phyloP scores from a whole-genome alignment of 345 rosid species.

The Salix viminalis region DNA sequence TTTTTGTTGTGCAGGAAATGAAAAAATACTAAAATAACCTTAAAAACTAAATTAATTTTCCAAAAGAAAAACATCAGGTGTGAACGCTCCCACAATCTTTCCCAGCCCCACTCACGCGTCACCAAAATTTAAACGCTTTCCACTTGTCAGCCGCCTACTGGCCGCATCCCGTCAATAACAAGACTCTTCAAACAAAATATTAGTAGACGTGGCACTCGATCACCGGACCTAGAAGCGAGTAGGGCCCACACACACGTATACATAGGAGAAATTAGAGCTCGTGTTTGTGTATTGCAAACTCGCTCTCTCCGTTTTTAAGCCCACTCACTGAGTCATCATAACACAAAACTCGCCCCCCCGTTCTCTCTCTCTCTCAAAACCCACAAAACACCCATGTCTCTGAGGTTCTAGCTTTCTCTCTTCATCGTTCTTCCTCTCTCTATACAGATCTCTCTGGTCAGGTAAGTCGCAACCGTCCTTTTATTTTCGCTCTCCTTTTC shows the following conservation, averaged over 20 bases:
- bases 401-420: slow-evolving; percentile 16
- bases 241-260: background rate
- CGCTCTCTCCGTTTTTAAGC: slow-evolving; percentile 1
- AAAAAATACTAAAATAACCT: no score
- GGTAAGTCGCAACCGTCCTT: slow-evolving; percentile 23
- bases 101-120: background rate
- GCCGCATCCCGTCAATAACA: background rate
- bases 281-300: background rate
- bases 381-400: background rate
- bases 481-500: background rate
- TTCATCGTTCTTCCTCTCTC: background rate
- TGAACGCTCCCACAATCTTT: background rate
- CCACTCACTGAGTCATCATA: background rate
- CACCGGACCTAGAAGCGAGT: background rate
- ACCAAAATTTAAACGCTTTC: background rate
- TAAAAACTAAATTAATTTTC: no score
- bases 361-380: background rate
- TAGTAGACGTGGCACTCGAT: background rate
- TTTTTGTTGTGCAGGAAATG: no score
- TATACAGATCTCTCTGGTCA: slow-evolving; percentile 21
- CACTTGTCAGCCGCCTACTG: background rate
- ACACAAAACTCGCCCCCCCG: background rate
- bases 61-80: no score
- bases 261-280: background rate
- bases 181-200: background rate